Base-by-base conservation (phyloP, 1,284 basidiomycete species). In the Cutaneotrichosporon sp. region DNA sequence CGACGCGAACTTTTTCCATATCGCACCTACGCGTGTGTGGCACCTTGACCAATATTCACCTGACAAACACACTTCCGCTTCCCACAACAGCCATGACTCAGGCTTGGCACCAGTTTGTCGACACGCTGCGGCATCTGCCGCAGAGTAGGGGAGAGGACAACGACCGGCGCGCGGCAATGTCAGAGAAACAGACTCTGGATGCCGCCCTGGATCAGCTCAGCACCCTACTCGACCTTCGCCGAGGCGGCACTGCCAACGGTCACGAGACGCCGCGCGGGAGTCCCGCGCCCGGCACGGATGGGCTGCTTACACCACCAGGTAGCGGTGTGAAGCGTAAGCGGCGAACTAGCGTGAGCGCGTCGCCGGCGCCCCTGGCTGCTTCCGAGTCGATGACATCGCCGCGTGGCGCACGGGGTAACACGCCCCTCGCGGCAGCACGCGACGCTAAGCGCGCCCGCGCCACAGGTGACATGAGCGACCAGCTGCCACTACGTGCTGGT, bases 401-500 rank as follows among this genome's bases (percentile, higher is more conserved):
- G 49, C 20, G 51, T 42, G 37, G 46, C 23, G 45, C 42, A 52
- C 46, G 51, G 13, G 20, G 45, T 8, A 40, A 37, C 40, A 53
- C 53, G 36, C 54, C 56, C 33, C 33, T 52, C 20, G 53, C 54
- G 23, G 45, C 38, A 4, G 43, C 51, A 17, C 54, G 49, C 13
- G 35, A 51, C 12, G 34, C 33, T 14, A 45, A 30, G 37, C 48
- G 51, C 26, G 26, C 39, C 4, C 37, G 39, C 45, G 35, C 46
- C 62, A 12, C 64, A 63, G 51, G 67, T 68, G 30, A 49, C 60
- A 37, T 60, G 65, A 38, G 37, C 49, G 7, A 71, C 69, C 77
- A 79, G 58, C 62, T 77, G 5, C 77, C 77, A 3, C 62, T 79
- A 4, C 63, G 62, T 18, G 58, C 72, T 0, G 77, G 77, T 0